Evolutionary conservation across 2,329 filamentous ascomycete species (phyloP).

Genomic region (Alternaria alternata): DNA sequence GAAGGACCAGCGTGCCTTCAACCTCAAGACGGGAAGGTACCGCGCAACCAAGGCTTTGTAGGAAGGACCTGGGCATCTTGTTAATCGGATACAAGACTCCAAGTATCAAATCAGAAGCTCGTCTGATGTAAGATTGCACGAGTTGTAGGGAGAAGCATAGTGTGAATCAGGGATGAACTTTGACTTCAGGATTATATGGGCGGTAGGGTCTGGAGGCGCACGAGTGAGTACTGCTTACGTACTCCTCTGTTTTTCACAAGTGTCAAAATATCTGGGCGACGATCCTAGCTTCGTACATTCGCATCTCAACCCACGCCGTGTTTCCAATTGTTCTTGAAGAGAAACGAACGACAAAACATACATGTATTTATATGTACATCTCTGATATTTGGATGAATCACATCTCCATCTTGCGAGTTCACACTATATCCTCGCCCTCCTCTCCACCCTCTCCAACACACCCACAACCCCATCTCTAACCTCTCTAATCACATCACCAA

Average conservation of each 20-base stretch:
- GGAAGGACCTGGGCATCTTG: not conserved
- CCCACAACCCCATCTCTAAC: slow-evolving; percentile 50
- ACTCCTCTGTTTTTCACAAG: not conserved
- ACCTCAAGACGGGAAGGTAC: slow-evolving; percentile 75
- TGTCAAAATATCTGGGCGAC: not conserved
- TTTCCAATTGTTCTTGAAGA: not conserved
- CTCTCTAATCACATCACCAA: slow-evolving; percentile 62
- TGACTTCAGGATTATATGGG: not conserved
- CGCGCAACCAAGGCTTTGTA: slow-evolving; percentile 30
- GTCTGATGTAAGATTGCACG: not conserved
- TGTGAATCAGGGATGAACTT: not conserved
- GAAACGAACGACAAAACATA: not conserved
- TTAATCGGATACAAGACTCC: not conserved
- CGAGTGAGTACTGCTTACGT: not conserved
- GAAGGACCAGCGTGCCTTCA: slow-evolving; percentile 96
- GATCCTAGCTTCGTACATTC: not conserved
- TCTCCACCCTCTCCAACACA: not conserved
- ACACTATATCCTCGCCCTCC: not conserved
- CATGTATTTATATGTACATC: slow-evolving; percentile 4
- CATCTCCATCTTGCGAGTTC: not conserved
- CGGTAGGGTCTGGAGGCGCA: not conserved
- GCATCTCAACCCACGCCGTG: not conserved
- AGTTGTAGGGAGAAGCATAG: not conserved
- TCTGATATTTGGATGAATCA: not conserved
- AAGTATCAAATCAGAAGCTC: not conserved